Evolutionary conservation across 306 rosid species (phyloP), one percentile per base, ranked within the genome.

Genomic region (Erythrophleum fordii): DNA sequence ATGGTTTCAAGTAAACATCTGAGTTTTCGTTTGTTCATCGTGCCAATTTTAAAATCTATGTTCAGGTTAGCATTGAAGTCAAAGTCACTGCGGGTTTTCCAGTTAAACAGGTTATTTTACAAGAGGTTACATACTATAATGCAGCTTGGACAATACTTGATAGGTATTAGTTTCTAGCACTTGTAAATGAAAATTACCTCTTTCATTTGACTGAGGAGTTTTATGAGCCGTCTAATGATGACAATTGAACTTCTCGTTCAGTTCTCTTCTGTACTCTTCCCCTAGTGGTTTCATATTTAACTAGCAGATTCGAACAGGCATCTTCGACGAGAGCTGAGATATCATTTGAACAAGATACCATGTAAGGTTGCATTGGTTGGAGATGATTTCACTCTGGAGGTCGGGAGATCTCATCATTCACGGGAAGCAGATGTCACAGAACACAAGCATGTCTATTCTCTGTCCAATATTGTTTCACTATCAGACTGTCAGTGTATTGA

Each of bases 1-100:
- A 22, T 9, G 17, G 62, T 10, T 56, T 22, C 4, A 23, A 22
- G 31, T 23, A 56, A 8, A 28, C 62, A 23, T 56, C 62, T 23
- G 62, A 22, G 62, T 23, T 11, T 23, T 58, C 17, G 16, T 23
- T 25, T 58, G 8, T 58, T 25, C 26, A 53, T 53, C 0, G 11
- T 20, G 25, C 26, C 59, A n/a, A n/a, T 10, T n/a, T 20, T n/a
- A 53, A n/a, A 53, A 65, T 35, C 41, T 41, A 18, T 66, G 48
- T 39, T 22, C 55, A 91, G 95, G 83, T 91, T 73, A 80, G 74
- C 75, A 75, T 91, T 28, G 90, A 91, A 79, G 93, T 89, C 83
- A 87, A 86, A 73, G 79, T 91, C 65, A 79, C 83, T 6, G 89
- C 95, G 25, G 93, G 93, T 26, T 91, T 72, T 80, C 95, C 95